These are phyloP conservation scores for Aspergillus ellipticus DNA, from an alignment of 495 filamentous ascomycete genomes.

Conservation along the genomic window DNA sequence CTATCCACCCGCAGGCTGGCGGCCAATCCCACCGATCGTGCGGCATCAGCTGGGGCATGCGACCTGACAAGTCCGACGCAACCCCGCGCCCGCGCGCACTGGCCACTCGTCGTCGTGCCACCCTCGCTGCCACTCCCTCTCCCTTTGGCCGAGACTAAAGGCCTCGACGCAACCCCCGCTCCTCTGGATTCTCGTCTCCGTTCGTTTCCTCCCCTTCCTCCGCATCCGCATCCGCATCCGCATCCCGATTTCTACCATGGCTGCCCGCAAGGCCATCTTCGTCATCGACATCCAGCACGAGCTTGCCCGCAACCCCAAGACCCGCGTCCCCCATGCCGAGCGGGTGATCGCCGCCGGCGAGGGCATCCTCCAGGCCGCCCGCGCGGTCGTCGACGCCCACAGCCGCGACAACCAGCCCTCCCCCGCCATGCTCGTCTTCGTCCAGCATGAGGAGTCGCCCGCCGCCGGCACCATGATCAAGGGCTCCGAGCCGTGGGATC, in stretches of 20 bases:
- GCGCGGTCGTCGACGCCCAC: neutral
- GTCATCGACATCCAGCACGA: constrained; percentile 6
- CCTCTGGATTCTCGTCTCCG: no score
- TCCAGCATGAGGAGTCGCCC: neutral
- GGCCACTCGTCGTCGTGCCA: no score
- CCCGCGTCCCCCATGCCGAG: neutral
- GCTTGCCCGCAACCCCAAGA: neutral
- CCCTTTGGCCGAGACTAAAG: no score
- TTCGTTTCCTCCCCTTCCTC: no score
- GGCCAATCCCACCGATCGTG: no score
- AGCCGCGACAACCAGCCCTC: neutral
- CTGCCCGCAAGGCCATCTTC: constrained; percentile 1
- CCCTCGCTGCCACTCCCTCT: no score
- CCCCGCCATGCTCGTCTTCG: neutral
- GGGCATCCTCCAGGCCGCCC: neutral
- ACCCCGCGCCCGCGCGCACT: no score
- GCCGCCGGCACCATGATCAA: neutral
- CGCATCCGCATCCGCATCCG: no score
- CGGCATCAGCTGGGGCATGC: no score
- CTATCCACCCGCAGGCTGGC: no score
- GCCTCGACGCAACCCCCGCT: no score
- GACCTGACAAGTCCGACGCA: no score
- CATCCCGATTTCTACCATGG: neutral
- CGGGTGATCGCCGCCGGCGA: neutral
- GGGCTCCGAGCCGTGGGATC: constrained; percentile 1